Evolutionary conservation across 345 rosid genomes (phyloP).

Genomic region (Eutrema heterophyllum): DNA sequence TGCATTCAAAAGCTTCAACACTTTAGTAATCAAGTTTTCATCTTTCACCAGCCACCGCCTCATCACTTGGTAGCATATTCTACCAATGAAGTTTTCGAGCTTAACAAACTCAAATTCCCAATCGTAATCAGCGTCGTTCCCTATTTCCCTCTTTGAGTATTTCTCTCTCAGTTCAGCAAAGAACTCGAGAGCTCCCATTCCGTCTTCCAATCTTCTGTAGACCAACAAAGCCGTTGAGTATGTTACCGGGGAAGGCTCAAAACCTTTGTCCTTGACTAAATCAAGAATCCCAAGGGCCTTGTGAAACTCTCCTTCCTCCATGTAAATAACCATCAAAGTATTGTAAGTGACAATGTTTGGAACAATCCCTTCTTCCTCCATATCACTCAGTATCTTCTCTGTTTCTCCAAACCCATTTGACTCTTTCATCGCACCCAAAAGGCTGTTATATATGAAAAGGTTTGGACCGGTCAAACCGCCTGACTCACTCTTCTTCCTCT

Average conservation of each 20-base stretch:
- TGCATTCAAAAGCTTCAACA: conserved; percentile 57
- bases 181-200: conserved; percentile 68
- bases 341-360: conserved; percentile 77
- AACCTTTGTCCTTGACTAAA: conserved; percentile 51
- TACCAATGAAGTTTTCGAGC: conserved; percentile 60
- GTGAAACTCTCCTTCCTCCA: conserved; percentile 46
- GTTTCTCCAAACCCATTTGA: conserved; percentile 39
- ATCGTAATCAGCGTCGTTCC: conserved; percentile 35
- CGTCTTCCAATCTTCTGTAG: conserved; percentile 76
- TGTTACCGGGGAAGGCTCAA: conserved; percentile 61
- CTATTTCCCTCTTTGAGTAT: conserved; percentile 52
- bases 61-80: conserved; percentile 82
- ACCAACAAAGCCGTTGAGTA: conserved; percentile 80
- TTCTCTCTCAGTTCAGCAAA: conserved; percentile 57
- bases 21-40: conserved; percentile 47
- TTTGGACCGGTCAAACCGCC: conserved; percentile 53
- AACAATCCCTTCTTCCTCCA: conserved; percentile 57
- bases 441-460: conserved; percentile 65
- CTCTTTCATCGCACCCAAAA: conserved; percentile 72
- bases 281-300: conserved; percentile 67
- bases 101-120: conserved; percentile 63
- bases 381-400: conserved; percentile 55
- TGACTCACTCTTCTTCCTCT: conserved; percentile 65
- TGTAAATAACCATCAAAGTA: conserved; percentile 63
- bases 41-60: conserved; percentile 68